A percentile compares a stretch with the other conserved stretches of the same genome.
These are phyloP conservation scores for Durio zibethinus DNA, from an alignment of 345 rosid species.

Conservation along the genomic window DNA sequence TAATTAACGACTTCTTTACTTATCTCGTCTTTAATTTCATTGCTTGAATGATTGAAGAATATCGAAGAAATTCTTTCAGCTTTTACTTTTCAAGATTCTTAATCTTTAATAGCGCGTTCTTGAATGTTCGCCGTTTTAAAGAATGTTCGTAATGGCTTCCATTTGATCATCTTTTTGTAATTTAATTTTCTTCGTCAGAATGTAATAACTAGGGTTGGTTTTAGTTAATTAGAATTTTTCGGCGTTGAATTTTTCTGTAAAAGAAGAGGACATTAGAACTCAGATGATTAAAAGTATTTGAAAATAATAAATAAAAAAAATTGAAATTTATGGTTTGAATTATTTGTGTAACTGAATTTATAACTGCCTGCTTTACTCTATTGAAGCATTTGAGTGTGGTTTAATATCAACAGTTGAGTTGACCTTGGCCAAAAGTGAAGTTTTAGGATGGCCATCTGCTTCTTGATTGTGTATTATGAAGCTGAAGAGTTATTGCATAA, in stretches of 20 bases:
- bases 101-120: background rate
- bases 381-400: background rate
- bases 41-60: background rate
- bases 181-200: background rate
- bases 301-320: background rate
- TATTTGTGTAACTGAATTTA: constrained; percentile 4
- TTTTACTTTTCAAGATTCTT: background rate
- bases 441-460: constrained; percentile 17
- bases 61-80: background rate
- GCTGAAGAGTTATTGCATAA: constrained; percentile 16
- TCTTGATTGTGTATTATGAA: constrained; percentile 13
- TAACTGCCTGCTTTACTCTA: background rate
- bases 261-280: constrained; percentile 1
- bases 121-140: background rate
- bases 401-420: constrained; percentile 16
- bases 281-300: background rate
- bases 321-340: background rate
- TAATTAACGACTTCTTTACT: background rate
- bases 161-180: background rate
- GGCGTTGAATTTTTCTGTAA: background rate
- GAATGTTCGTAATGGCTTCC: background rate
- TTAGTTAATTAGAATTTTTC: background rate
- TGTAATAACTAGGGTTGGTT: background rate
- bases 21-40: background rate
- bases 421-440: constrained; percentile 17